These are phyloP conservation scores for Inonotus obliquus DNA, from an alignment of 1,284 basidiomycete species.

Conservation along the genomic window DNA sequence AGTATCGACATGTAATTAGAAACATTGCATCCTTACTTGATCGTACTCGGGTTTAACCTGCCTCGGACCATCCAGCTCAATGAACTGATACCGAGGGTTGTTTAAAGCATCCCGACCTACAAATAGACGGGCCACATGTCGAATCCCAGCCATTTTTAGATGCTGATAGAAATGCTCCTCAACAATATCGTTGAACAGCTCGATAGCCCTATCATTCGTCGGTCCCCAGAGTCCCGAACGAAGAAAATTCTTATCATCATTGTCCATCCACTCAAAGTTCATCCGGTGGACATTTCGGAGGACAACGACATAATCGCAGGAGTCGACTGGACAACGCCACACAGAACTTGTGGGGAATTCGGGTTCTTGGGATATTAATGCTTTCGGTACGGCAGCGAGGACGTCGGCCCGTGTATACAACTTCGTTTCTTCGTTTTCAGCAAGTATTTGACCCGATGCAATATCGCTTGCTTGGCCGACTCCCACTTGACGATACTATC, in stretches of 20 bases:
- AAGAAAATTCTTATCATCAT: not conserved
- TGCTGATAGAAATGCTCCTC: constrained; percentile 14
- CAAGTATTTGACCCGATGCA: not conserved
- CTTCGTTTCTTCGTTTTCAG: not conserved
- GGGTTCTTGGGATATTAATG: not conserved
- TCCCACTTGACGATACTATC: constrained; percentile 1
- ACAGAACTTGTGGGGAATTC: not conserved
- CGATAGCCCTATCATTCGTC: not conserved
- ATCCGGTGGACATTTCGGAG: not conserved
- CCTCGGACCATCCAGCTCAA: constrained; percentile 3
- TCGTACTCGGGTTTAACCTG: constrained; percentile 1
- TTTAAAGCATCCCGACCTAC: not conserved
- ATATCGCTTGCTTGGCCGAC: not conserved
- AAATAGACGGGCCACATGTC: not conserved
- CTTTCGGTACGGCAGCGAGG: not conserved
- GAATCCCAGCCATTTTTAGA: constrained; percentile 4
- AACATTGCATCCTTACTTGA: not conserved
- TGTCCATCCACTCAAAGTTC: constrained; percentile 2
- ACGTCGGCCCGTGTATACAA: constrained; percentile 1
- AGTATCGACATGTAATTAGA: not conserved
- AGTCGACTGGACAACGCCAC: constrained; percentile 8
- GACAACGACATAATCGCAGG: constrained; percentile 2
- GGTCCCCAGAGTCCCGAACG: constrained; percentile 6
- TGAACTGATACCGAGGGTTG: not conserved
- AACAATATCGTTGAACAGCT: constrained; percentile 16